Base-by-base conservation (phyloP, 1,284 basidiomycete species). In the Pascua sp. region DNA sequence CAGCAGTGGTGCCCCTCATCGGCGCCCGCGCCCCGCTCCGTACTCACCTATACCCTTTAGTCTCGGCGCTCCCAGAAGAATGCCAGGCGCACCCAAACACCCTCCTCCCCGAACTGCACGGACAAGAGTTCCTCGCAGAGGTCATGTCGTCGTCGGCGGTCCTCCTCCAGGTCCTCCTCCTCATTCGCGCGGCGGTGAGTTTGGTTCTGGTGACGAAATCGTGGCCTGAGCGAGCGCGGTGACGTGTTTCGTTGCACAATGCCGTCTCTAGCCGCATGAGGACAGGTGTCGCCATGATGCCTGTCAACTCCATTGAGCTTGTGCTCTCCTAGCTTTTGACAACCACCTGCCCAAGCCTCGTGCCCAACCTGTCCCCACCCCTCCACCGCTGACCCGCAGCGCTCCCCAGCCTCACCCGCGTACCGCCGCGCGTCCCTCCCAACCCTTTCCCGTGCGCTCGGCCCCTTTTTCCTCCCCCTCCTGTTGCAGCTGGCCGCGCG, bases 91-190 rank as follows among this genome's bases (percentile, higher is more conserved):
- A 72, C 55, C 72, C 74, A 0, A 47, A 67, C 8, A 66, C 65
- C 13, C 64, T 78, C 3, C 45, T 78, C 1, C 70, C 71, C 8
- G 57, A 65, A 41, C 60, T 77, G 4, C 45, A 51, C 15, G 51
- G 56, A 5, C 47, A 55, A 15, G 70, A 68, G 45, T 68, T 64
- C 38, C 44, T 65, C 1, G 57, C 71, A 32, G 77, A 78, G 59
- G 47, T 71, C 2, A 55, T 79, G 10, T 55, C 64, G 38, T 56
- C 67, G 9, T 60, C 69, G 0, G 64, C 72, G 2, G 68, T 69
- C 1, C 59, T 76, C 85, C 87, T 76, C 69, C 91, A 64, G 61
- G 86, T 55, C 83, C 84, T 61, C 81, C 56, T 81, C 81, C 58
- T 73, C 7, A 54, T 73, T 7, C 60, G 69, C 17, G 52, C 61